These are phyloP conservation scores for Chiua virens DNA, from an alignment of 768 basidiomycete species.

Conservation along the genomic window DNA sequence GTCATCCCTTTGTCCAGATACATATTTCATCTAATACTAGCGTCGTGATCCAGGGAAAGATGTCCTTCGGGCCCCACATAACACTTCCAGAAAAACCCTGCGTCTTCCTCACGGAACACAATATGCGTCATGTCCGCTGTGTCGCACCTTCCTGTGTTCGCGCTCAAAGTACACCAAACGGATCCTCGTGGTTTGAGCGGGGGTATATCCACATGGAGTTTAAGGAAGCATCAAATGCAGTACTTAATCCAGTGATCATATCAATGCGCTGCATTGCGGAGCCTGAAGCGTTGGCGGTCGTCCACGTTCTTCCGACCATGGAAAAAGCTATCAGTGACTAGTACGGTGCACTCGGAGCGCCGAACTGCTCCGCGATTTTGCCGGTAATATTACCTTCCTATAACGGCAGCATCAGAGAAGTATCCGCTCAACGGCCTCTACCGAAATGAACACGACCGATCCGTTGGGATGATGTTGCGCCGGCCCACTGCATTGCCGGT, in stretches of 20 bases:
- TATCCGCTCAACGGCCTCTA: constrained; percentile 89
- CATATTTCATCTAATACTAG: no score
- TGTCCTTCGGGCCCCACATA: no score
- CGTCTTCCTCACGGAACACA: no score
- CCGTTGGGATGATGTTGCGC: constrained; percentile 93
- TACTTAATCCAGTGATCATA: constrained; percentile 19
- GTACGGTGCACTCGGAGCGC: background rate
- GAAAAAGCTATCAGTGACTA: no score
- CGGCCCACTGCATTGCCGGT: constrained; percentile 96
- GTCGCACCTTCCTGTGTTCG: no score
- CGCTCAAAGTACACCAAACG: no score
- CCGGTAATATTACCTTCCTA: constrained; percentile 98
- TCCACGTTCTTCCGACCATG: background rate
- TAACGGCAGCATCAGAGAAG: constrained; percentile 90
- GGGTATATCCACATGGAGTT: constrained; percentile 30
- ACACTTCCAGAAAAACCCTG: no score
- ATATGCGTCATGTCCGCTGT: no score
- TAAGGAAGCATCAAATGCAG: constrained; percentile 3
- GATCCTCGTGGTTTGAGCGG: constrained; percentile 19
- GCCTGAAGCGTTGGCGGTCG: constrained; percentile 3
- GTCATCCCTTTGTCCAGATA: no score
- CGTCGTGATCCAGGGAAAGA: no score
- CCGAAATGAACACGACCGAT: constrained; percentile 71
- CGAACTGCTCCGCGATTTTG: constrained; percentile 83
- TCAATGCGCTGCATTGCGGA: constrained; percentile 11